Evolutionary conservation across 2,329 filamentous ascomycete genomes (phyloP), one percentile per base, ranked within the genome.

Genomic region (Botrytis deweyae): DNA sequence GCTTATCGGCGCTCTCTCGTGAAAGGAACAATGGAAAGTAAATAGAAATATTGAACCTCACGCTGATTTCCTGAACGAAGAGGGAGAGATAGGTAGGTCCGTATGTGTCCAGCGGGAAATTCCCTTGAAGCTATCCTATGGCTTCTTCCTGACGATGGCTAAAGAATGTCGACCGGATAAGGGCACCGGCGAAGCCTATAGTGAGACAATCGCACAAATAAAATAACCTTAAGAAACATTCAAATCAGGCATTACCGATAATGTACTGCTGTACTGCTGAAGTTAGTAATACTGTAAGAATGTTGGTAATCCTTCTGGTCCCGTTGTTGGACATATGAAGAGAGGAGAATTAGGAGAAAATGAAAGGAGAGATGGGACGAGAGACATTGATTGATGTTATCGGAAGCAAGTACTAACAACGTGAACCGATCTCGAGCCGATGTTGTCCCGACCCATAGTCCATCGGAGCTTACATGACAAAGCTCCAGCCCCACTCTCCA

Each of bases 1-100:
- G 76, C 73, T 75, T 80, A 78, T 75, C 74, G 58, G 73, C 76
- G 77, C 77, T 78, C 77, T 76, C 77, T 78, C 75, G 69, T 44
- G 59, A 61, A 36, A 18, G 7, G 74, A 77, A 78, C 7, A 73
- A 77, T 58, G 52, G 52, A 58, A 75, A 68, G 66, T 63, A 72
- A 29, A 72, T 74, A 59, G 61, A 73, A 73, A 72, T 67, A 8
- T 36, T 44, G 7, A 67, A 58, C 62, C 61, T 67, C 61, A 66
- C 52, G 68, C 9, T 70, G 55, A 18, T 38, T 62, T 38, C 52
- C 42, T 36, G 8, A 40, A 72, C 73, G 42, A 73, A 65, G 40
- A 49, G n/a, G 29, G n/a, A 58, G 52, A 70, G 25, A 63, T 16
- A 40, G 65, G 52, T 62, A 49, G 58, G 70, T 62, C 40, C 68